Percentiles rank a stretch among this genome's conserved stretches.
Evolutionary conservation across 192 early-diverging fungal genomes (phyloP).

Genomic region (Podochytrium sp.): DNA sequence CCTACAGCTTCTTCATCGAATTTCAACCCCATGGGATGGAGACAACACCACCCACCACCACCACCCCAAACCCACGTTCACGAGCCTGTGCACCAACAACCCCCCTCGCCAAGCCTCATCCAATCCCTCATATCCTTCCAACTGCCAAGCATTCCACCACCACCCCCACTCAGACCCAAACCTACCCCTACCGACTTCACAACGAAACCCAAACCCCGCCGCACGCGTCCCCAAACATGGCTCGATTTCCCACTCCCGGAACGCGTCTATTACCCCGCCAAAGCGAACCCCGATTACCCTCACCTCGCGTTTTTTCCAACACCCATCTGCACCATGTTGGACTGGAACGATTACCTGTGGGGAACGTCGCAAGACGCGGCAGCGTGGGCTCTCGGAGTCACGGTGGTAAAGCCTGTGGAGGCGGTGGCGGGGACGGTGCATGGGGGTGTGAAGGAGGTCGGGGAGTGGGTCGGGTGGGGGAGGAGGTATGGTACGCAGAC

Average conservation of each 20-base stretch:
- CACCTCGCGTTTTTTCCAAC: neutral
- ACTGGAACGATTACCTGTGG: slow-evolving; percentile 10
- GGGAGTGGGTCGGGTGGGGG: slow-evolving; percentile 11
- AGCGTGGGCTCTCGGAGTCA: slow-evolving; percentile 22
- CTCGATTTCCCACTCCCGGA: neutral
- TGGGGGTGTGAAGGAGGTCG: neutral
- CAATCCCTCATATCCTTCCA: too few relatives aligned
- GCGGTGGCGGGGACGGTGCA: slow-evolving; percentile 1
- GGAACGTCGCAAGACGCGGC: slow-evolving; percentile 21
- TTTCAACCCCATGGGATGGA: neutral
- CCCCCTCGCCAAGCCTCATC: too few relatives aligned
- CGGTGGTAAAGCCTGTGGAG: slow-evolving; percentile 1
- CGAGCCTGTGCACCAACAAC: too few relatives aligned
- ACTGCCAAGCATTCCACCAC: too few relatives aligned
- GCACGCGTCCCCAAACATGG: neutral
- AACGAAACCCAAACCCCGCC: neutral
- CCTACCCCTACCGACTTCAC: neutral
- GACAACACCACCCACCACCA: too few relatives aligned
- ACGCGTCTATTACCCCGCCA: slow-evolving; percentile 14
- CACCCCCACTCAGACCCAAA: neutral
- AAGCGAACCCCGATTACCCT: slow-evolving; percentile 16
- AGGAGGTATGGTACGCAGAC: slow-evolving; percentile 19
- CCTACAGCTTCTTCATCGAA: neutral
- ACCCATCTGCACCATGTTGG: slow-evolving; percentile 11
- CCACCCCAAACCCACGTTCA: too few relatives aligned